These are phyloP conservation scores for Vitis hybrid DNA, from an alignment of 177 flowering plant species.

Conservation along the genomic window DNA sequence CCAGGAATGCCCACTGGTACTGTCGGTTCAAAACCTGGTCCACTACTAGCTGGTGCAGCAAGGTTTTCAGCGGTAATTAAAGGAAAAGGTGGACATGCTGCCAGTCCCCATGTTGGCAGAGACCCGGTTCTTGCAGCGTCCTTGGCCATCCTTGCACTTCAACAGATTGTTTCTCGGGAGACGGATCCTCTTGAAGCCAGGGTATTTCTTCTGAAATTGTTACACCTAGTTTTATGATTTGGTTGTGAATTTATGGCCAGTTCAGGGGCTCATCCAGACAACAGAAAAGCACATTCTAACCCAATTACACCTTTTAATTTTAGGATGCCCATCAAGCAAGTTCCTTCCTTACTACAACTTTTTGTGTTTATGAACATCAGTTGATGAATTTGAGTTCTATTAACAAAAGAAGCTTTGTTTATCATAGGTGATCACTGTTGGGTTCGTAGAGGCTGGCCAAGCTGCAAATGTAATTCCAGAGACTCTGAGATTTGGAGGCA, in stretches of 20 bases:
- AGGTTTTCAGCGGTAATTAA: conserved; percentile 34
- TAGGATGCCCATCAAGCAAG: no score
- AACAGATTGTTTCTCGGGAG: conserved; percentile 59
- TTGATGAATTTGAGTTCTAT: background rate
- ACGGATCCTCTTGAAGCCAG: conserved; percentile 60
- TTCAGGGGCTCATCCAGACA: background rate
- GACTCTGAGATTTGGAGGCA: conserved; percentile 39
- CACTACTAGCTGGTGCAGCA: conserved; percentile 42
- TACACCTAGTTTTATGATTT: background rate
- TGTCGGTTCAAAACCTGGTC: conserved; percentile 51
- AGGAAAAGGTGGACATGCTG: conserved; percentile 59
- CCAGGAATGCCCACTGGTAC: conserved; percentile 37
- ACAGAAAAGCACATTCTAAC: background rate
- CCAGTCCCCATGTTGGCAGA: conserved; percentile 32
- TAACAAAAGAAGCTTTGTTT: background rate
- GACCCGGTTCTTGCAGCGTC: conserved; percentile 59
- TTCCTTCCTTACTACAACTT: no score
- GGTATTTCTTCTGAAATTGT: conserved; percentile 28
- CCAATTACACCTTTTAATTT: background rate
- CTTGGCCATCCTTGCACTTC: conserved; percentile 45
- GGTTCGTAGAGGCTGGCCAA: conserved; percentile 35
- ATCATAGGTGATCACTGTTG: conserved; percentile 35
- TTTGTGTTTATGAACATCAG: background rate
- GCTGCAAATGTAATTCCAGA: conserved; percentile 49
- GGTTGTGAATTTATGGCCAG: background rate